Base-by-base conservation (phyloP, 805 yeast genomes). In the Clavispora carvajalis region DNA sequence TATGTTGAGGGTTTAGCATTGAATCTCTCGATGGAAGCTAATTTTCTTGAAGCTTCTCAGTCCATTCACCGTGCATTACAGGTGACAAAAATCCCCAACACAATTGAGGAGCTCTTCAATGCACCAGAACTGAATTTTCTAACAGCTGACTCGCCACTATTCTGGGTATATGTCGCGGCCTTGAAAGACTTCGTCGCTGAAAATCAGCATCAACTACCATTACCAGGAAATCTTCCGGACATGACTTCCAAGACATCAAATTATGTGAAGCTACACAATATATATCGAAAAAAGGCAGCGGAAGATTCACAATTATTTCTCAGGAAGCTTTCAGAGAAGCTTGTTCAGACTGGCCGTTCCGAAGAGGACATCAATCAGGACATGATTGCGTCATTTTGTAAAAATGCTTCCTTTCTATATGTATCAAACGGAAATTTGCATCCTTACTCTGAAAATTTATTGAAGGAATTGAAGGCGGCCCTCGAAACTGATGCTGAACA, bases 201-300 rank as follows among this genome's bases (percentile, higher is more conserved):
- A 30, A 59, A 64, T 17, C 53, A 58, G 13, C 62, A 66, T 1
- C 56, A 63, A 5, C 64, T 86, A n/a, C 95, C 96, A 0, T 59
- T 87, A 2, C 70, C 82, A 3, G 96, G 95, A 0, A 73, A 65
- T 0, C 55, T 90, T 5, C 95, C 96, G 0, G 98, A 90, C 57
- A 91, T 91, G 96, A 83, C 85, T 16, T 77, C 95, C 0, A 78
- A 80, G 45, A 82, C 96, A 0, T 59, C 62, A 7, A 67, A 67
- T 40, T 91, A 85, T 57, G 67, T 82, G 2, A 58, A 53, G 7
- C 60, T 91, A 26, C 84, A 80, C 55, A 53, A 53, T 0, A 50
- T 87, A 3, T 91, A 86, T 54, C 58, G 71, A 13, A 62, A 56
- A 1, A 82, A 82, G 52, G 80, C 85, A 1, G 42, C 50, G 8